Evolutionary conservation across 768 basidiomycete species (phyloP), one percentile per base, ranked within the genome.

Genomic region (Lactarius sp.): DNA sequence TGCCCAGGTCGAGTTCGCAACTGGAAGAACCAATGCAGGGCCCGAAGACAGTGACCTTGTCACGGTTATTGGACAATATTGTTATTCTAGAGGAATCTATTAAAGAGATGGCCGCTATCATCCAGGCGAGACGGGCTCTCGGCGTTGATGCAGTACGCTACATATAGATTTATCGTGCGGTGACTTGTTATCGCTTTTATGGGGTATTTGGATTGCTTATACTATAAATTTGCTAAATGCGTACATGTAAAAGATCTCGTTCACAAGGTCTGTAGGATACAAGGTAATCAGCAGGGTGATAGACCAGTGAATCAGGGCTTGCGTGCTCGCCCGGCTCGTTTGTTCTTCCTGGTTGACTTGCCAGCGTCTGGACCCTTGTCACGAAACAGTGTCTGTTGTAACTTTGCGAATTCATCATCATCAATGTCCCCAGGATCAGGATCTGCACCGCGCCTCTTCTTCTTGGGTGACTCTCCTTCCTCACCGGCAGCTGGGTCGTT

Each of bases 51-150:
- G 81, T 95, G 33, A 92, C 90, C 8, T 78, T 98, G 57, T 94
- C 92, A 51, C 86, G 83, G 66, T 73, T 98, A 60, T 76, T 98
- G 73, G 96, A 98, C 72, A 98, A 98, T 71, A 88, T 95, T 36
- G 94, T 98, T 36, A 86, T 98, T 46, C 72, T 98, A 66, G 96
- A 98, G 75, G 96, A 98, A 74, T 89, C 87, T 65, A 88, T 98
- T 71, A 98, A 98, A 76, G 96, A 98, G 74, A 77, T 94, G 39
- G 85, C 85, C 14, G 90, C 92, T 14, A 87, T 94, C 67, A 83
- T 94, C 56, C 87, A 92, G 74, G 92, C 90, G 16, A 79, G 93
- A 62, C 78, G 90, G 65, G 87, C 85, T 74, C 75, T 95, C 58
- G 94, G 94, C 9, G 89, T 95, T 65, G 93, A 95, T 75, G 79